Evolutionary conservation across 192 early-diverging fungal genomes (phyloP), one percentile per base, ranked within the genome.

Genomic region (Backusella australiensis): DNA sequence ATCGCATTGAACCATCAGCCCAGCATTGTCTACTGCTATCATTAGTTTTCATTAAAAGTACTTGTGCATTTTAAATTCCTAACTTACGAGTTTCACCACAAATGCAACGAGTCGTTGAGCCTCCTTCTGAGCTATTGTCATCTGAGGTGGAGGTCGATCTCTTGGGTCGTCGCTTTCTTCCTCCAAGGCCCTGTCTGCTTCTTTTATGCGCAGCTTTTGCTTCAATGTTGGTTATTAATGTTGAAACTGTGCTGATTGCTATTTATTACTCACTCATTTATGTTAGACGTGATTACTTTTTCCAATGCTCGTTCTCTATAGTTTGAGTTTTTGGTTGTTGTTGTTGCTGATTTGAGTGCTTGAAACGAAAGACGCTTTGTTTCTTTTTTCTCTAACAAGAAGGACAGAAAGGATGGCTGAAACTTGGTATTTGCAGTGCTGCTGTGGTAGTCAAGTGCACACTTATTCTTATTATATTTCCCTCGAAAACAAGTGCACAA

Each of bases 1-100:
- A 29, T 87, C 86, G 69, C 86, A 87, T 69, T 83, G 82, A 4
- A 87, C 83, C 86, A 87, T 87, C 8, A 87, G 70, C 19, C 86
- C 86, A 4, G 81, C 82, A 77, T 85, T 82, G 67, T 87, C 86
- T 87, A 53, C 21, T 14, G 35, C 41, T 65, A 14, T 39, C 39
- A 38, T 35, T 21, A 39, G 12, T 38, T 3, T 69, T n/a, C 32
- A 12, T 11, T 36, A 35, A 68, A 36, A 70, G 46, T 26, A 32
- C 9, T 11, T n/a, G 32, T 3, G 32, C 32, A 3, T 39, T 19
- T 23, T 46, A 41, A 12, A 63, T 66, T 29, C 38, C 29, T 35
- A 42, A 82, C 84, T 72, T 86, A 88, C 86, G 81, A 80, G 83
- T 71, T 75, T 85, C 78, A 53, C 83, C 82, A 63, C 87, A 88